phyloP scores from a whole-genome alignment of 108 stramenopile species.

The Stephanodiscus triporus region DNA sequence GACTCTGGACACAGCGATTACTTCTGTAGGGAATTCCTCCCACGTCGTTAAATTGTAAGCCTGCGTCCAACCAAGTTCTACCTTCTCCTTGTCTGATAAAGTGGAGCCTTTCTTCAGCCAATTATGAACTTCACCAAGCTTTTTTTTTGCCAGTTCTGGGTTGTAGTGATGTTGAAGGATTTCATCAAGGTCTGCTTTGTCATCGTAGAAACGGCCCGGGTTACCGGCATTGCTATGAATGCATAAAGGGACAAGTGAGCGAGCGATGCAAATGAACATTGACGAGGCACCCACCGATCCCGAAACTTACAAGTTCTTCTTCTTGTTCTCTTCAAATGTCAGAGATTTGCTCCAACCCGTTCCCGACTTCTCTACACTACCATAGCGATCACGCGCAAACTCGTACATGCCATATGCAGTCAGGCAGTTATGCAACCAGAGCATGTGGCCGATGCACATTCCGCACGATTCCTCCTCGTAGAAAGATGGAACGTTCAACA shows the following conservation, averaged over 20 bases:
- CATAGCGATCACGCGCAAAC: slow-evolving; percentile 54
- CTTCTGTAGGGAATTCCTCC: slow-evolving; percentile 50
- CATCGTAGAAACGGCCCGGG: slow-evolving; percentile 53
- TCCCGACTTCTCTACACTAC: slow-evolving; percentile 11
- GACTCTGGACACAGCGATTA: slow-evolving; percentile 29
- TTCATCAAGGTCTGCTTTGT: slow-evolving; percentile 37
- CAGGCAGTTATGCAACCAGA: slow-evolving; percentile 60
- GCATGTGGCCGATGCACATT: slow-evolving; percentile 55
- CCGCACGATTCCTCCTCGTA: slow-evolving; percentile 43
- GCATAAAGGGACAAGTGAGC: not conserved
- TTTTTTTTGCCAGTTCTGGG: slow-evolving; percentile 40
- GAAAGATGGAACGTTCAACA: slow-evolving; percentile 55
- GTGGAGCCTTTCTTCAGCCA: slow-evolving; percentile 49
- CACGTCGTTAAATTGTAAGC: slow-evolving; percentile 54
- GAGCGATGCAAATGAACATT: not conserved
- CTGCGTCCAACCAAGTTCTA: slow-evolving; percentile 38
- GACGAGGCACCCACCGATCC: not conserved
- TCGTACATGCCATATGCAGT: slow-evolving; percentile 65
- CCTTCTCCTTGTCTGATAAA: slow-evolving; percentile 38
- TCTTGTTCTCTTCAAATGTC: slow-evolving; percentile 52
- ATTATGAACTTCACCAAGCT: slow-evolving; percentile 48
- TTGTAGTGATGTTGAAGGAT: slow-evolving; percentile 59
- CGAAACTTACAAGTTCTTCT: slow-evolving; percentile 42
- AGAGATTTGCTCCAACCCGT: slow-evolving; percentile 46
- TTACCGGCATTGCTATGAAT: slow-evolving; percentile 36